These are phyloP conservation scores for Chrysoporthe austroafricana DNA, from an alignment of 2,329 filamentous ascomycete genomes.

Conservation along the genomic window DNA sequence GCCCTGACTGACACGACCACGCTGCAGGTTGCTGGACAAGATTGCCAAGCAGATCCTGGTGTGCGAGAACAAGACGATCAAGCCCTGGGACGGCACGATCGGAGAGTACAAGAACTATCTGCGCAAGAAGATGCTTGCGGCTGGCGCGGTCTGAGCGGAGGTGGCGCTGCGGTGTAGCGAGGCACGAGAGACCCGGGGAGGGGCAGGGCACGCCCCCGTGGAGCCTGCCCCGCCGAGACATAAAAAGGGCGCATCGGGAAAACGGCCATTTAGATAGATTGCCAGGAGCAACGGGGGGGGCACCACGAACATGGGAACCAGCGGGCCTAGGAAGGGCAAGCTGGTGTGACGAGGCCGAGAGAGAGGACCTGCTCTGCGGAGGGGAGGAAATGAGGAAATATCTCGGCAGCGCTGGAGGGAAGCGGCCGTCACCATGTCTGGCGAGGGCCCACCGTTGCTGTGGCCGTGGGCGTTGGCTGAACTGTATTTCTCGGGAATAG, in stretches of 20 bases:
- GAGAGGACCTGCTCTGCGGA: background rate
- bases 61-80: constrained; percentile 96
- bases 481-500: background rate
- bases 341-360: background rate
- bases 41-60: constrained; percentile 99
- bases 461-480: constrained; percentile 4
- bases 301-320: background rate
- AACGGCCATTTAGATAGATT: constrained; percentile 31
- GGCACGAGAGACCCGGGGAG: constrained; percentile 8
- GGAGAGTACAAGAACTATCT: constrained; percentile 97
- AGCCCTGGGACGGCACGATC: constrained; percentile 85
- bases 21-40: constrained; percentile 86
- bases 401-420: background rate
- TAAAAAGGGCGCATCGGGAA: background rate
- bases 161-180: constrained; percentile 30
- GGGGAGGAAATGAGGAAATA: background rate
- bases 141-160: constrained; percentile 77
- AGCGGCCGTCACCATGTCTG: constrained; percentile 2
- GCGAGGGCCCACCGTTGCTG: background rate
- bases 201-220: background rate
- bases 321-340: background rate
- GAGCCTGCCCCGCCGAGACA: background rate
- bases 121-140: constrained; percentile 96
- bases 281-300: background rate
- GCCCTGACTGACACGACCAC: constrained; percentile 13